These are phyloP conservation scores for Dactylellina parvicollis DNA, from an alignment of 2,329 filamentous ascomycete species.

Conservation along the genomic window DNA sequence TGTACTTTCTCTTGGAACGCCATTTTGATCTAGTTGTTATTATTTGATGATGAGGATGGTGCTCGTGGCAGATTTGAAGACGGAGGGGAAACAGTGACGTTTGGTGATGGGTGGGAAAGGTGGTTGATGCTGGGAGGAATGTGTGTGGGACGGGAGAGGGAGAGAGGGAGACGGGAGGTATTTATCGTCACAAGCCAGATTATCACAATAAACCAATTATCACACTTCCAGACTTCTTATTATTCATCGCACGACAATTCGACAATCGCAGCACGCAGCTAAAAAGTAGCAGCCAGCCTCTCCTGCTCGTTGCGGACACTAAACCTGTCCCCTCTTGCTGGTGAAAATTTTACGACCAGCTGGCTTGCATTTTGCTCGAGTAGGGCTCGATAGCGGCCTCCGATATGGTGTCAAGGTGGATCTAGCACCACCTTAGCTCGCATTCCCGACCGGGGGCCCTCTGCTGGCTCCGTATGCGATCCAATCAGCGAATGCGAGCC, in stretches of 20 bases:
- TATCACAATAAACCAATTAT: neutral
- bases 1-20: conserved; percentile 45
- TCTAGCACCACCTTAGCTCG: conserved; percentile 11
- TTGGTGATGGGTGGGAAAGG: neutral
- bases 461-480: conserved; percentile 2
- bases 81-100: neutral
- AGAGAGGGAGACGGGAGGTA: conserved; percentile 5
- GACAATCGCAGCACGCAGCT: no score
- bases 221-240: neutral
- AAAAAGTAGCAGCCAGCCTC: no score
- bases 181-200: conserved; percentile 26
- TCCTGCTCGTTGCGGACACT: conserved; percentile 32
- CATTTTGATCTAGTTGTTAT: conserved; percentile 27
- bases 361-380: conserved; percentile 25
- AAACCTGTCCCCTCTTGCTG: no score
- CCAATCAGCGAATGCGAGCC: conserved; percentile 19
- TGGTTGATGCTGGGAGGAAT: conserved; percentile 4
- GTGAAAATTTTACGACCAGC: conserved; percentile 40
- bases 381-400: conserved; percentile 3
- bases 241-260: no score
- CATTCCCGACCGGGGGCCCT: conserved; percentile 39
- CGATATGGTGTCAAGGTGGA: conserved; percentile 23
- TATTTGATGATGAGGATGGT: neutral
- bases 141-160: neutral
- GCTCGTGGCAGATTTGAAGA: no score